Base-by-base conservation (phyloP, 176 grass and related monocot species). In the Eleusine coracana region DNA sequence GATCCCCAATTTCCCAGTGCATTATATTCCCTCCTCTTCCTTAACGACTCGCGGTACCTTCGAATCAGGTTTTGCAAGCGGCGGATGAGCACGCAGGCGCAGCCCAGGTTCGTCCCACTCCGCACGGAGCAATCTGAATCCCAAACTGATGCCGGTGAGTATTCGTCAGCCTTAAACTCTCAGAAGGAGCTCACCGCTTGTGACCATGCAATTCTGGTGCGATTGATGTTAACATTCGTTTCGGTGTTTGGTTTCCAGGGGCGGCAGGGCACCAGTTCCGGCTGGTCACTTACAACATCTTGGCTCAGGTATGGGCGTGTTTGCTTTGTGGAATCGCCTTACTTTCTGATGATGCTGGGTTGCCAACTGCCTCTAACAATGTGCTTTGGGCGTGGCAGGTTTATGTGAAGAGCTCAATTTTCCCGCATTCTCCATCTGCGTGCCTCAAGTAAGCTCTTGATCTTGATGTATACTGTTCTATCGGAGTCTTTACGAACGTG, bases 401-500 rank as follows among this genome's bases (percentile, higher is more conserved):
- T 88, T 98, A 95, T 87, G 90, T 98, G 68, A 95, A 98, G 91
- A 98, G 96, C 77, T 64, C 90, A 4, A 87, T 82, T 86, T 98
- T 98, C 49, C 79, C 88, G 0, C 85, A 95, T 72, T 93, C 96
- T 85, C 90, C 96, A 60, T 90, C 96, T 80, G 90, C 90, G 20
- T 98, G 89, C 87, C 96, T 98, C 82, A 98, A 95, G 96, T 98
- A 93, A 95, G 79, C 71, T 77, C 65, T 71, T 83, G 15, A 28
- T 36, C 44, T 34, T 34, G 21, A 78, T 51, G 8, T 65, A 58
- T 71, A 73, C 18, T n/a, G 11, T 72, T 66, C 44, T 11, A 28
- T 76, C 54, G 34, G 54, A 51, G 17, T 51, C 37, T 11, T 62
- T 76, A 51, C 6, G 17, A 8, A 21, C 51, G 48, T 38, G 40